These are phyloP conservation scores for Populus pruinosa DNA, from an alignment of 345 rosid genomes.

Conservation along the genomic window DNA sequence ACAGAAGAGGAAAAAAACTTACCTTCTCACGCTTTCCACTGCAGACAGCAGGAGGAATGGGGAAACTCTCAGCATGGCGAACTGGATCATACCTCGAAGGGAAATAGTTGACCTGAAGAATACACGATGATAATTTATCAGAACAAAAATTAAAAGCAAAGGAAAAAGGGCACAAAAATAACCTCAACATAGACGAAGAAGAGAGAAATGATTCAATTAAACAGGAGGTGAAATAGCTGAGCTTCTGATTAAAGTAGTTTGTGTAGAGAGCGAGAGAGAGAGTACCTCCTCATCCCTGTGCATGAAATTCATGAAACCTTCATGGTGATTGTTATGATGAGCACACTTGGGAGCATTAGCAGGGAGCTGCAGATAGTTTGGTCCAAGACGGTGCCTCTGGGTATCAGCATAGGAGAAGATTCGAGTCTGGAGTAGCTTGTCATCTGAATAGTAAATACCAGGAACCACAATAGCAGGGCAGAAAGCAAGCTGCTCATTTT, in stretches of 20 bases:
- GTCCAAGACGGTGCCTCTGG: constrained; percentile 98
- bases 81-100: constrained; percentile 80
- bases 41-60: constrained; percentile 49
- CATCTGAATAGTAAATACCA: constrained; percentile 81
- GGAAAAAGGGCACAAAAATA: not conserved
- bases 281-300: constrained; percentile 89
- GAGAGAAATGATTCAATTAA: not conserved
- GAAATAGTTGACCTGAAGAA: constrained; percentile 79
- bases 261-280: not conserved
- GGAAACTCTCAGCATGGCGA: constrained; percentile 68
- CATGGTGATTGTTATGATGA: constrained; percentile 95
- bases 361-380: constrained; percentile 92
- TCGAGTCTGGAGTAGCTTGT: constrained; percentile 82
- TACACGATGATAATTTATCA: not conserved
- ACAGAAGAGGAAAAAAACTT: constrained; percentile 9
- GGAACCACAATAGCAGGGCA: constrained; percentile 94
- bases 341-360: constrained; percentile 91
- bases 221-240: not conserved
- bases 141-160: not conserved
- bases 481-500: constrained; percentile 93
- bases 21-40: constrained; percentile 88
- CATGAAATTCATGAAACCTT: constrained; percentile 89
- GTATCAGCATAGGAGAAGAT: constrained; percentile 89
- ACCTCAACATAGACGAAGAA: not conserved
- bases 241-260: not conserved